Conservation (phyloP, 2,329 filamentous ascomycete species). For the Cladophialophora chaetospira region DNA sequence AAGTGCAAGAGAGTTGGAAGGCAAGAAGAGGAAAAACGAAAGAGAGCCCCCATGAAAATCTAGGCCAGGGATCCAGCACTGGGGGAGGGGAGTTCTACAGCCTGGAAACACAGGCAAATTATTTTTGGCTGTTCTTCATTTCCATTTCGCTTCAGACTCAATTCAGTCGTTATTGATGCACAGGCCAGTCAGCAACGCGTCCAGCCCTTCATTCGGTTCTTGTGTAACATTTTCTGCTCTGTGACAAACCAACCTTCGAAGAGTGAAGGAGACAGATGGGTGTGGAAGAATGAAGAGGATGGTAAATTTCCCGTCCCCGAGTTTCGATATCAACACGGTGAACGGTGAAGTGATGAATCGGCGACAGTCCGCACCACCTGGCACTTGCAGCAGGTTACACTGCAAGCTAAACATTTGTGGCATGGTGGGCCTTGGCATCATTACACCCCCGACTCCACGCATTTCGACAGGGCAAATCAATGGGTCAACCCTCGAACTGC, state of each 20-base stretch:
- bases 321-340: background rate
- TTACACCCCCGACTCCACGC: background rate
- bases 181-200: background rate
- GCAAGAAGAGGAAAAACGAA: background rate
- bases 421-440: background rate
- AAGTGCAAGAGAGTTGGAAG: constrained; percentile 7
- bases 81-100: background rate
- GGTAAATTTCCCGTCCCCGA: background rate
- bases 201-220: background rate
- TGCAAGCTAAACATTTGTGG: background rate
- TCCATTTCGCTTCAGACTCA: background rate
- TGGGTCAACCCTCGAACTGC: background rate
- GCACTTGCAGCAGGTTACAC: background rate
- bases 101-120: constrained; percentile 6
- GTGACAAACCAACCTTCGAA: too few species aligned
- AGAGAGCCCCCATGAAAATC: too few species aligned
- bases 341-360: constrained; percentile 2
- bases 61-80: background rate
- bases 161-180: background rate
- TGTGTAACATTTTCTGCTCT: too few species aligned
- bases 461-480: background rate
- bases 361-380: background rate
- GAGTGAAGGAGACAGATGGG: too few species aligned
- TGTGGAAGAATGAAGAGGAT: background rate
- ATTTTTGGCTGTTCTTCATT: background rate